A percentile compares a stretch with the other conserved stretches of the same genome.
Evolutionary conservation across 176 grass and related monocot species (phyloP).

Genomic region (Oryza glaberrima): DNA sequence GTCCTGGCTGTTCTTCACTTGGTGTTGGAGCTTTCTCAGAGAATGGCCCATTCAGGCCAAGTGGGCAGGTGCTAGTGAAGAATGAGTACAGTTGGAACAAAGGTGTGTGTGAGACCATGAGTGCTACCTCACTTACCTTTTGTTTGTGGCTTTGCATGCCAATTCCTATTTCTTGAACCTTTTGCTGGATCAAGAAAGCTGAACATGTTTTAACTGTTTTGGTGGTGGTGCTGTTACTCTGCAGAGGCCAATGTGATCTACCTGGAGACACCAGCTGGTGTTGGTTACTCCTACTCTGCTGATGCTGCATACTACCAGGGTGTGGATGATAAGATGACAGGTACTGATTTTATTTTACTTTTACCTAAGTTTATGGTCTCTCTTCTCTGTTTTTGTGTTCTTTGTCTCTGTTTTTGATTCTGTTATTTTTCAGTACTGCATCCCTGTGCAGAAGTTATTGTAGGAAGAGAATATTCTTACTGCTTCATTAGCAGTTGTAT

Average conservation of each 20-base stretch:
- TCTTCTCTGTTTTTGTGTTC: neutral
- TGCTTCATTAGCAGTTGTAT: neutral
- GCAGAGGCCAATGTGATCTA: constrained; percentile 92
- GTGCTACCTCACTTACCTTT: constrained; percentile 22
- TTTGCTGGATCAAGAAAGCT: constrained; percentile 39
- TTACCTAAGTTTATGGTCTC: neutral
- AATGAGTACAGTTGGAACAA: constrained; percentile 99
- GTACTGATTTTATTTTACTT: constrained; percentile 36
- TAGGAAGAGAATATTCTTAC: neutral
- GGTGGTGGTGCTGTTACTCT: neutral
- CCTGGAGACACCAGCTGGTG: constrained; percentile 88
- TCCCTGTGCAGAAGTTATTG: neutral
- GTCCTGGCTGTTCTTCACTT: constrained; percentile 96
- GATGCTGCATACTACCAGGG: constrained; percentile 79
- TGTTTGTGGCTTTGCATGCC: constrained; percentile 37
- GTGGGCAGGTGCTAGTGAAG: constrained; percentile 66
- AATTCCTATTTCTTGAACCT: constrained; percentile 40
- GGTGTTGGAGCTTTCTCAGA: constrained; percentile 99
- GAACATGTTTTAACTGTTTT: constrained; percentile 33
- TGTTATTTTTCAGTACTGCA: neutral
- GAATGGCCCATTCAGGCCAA: constrained; percentile 97
- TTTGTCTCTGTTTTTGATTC: neutral
- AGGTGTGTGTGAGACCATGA: constrained; percentile 60
- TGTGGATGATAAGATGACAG: constrained; percentile 93
- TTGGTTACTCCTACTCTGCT: constrained; percentile 85